phyloP scores from a whole-genome alignment of 1,284 basidiomycete genomes.

The Ganoderma meredithae region DNA sequence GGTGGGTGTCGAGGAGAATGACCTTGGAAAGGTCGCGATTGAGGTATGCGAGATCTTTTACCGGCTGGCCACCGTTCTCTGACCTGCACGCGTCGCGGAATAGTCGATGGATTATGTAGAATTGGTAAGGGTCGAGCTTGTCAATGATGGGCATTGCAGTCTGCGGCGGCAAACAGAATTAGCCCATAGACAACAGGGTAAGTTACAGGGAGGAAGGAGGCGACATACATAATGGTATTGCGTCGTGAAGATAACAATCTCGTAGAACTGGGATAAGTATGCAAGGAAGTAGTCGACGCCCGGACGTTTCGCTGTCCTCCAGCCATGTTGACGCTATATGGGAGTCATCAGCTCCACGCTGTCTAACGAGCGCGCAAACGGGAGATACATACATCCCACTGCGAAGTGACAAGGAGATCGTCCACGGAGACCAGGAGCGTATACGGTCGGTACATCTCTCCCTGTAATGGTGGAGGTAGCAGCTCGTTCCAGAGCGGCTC shows the following conservation, averaged over 20 bases:
- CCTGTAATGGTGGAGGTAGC: slow-evolving; percentile 87
- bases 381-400: slow-evolving; percentile 85
- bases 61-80: slow-evolving; percentile 73
- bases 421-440: slow-evolving; percentile 94
- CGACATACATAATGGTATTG: slow-evolving; percentile 87
- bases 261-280: slow-evolving; percentile 97
- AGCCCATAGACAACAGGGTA: slow-evolving; percentile 15
- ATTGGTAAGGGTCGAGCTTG: slow-evolving; percentile 93
- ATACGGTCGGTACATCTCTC: slow-evolving; percentile 89
- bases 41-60: slow-evolving; percentile 93
- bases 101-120: slow-evolving; percentile 89
- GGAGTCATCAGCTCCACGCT: slow-evolving; percentile 11
- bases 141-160: slow-evolving; percentile 91
- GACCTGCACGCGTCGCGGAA: slow-evolving; percentile 91
- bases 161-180: slow-evolving; percentile 47
- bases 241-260: slow-evolving; percentile 95
- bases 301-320: slow-evolving; percentile 93
- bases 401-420: slow-evolving; percentile 90
- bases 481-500: slow-evolving; percentile 94
- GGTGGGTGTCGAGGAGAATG: slow-evolving; percentile 86
- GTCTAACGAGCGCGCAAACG: not conserved
- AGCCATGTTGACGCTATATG: slow-evolving; percentile 80
- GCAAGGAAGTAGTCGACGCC: slow-evolving; percentile 98
- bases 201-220: not conserved
- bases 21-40: slow-evolving; percentile 95